Base-by-base conservation (phyloP, 1,139 yeast species). In the Pichia sp. region DNA sequence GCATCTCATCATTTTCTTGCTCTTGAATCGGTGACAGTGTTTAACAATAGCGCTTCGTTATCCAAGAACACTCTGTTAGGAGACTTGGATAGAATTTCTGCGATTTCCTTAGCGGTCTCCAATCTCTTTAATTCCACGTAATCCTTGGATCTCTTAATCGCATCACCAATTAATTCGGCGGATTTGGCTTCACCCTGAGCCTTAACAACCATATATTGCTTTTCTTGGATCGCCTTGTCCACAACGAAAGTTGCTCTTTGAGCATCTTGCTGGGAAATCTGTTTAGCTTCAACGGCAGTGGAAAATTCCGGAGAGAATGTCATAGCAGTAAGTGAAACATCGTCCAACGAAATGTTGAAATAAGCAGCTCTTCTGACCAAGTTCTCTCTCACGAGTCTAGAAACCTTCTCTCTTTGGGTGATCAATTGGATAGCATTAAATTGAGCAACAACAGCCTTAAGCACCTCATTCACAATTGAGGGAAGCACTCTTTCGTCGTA, bases 171-270 rank as follows among this genome's bases (percentile, higher is more conserved):
- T 75, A 93, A 85, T 71, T 92, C 95, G 38, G 99, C 99, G 55
- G 97, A 88, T 69, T 89, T 85, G 62, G 99, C 99, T 75, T 93
- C 99, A 82, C 99, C 99, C 71, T 90, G 87, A 6, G 98, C 98
- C 72, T 87, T 90, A 57, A 93, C 97, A 62, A 93, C 95, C 75
- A 89, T 80, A 70, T 95, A 96, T 72, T 93, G 97, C 72, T 93
- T 93, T 75, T 93, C 99, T 73, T 95, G 99, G 64, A 88, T 84
- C 16, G 99, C 99, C 69, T 92, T 89, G 72, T 93, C 99, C 53
- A 93, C 99, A 52, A 93, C 78, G 64, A 92, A 95, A 0, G 98
- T 97, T 13, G 99, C 98, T 71, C 96, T 84, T 75, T 93, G 97
- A 34, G 99, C 98, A 71, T 93, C 99, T 76, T 93, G 99, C 74